Evolutionary conservation across 352 stramenopile species (phyloP), one percentile per base, ranked within the genome.

Genomic region (Globisporangium paddicum): DNA sequence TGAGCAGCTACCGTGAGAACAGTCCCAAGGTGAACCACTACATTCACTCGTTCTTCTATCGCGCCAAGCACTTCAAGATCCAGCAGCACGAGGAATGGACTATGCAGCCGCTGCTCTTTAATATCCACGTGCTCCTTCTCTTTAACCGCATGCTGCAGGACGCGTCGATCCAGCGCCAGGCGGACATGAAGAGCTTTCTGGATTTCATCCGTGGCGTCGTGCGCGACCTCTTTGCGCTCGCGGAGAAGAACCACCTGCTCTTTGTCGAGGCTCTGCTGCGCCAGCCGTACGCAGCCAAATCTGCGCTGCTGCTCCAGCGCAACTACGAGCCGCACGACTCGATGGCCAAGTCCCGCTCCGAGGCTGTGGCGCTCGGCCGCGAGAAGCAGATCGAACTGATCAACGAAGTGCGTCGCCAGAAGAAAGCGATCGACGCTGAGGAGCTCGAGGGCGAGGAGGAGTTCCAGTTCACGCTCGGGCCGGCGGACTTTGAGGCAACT

Each of bases 71-170:
- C 57, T 95, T 95, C 59, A 69, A 82, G 57, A 83, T 95, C 62
- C 71, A 82, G 37, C 66, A 78, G 51, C 73, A 86, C 50, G 77
- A 94, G 25, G 66, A 88, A 19, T 89, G 75, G 72, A 93, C 86
- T 18, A 86, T 92, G 80, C 82, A 96, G 40, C 86, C 86, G 21
- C 86, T 96, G 63, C 65, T 96, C 2, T 96, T 88, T 62, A 91
- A 92, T 58, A 90, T 96, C 32, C 82, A 86, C 59, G 75, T 89
- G 38, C 65, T 94, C 16, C 53, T 89, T 41, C 56, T 90, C 5
- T 96, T 96, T 65, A 86, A 96, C 62, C 77, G 71, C 58, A 87
- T 96, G 69, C 77, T 96, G n/a, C 81, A 94, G 69, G 86, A 96
- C 44, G 18, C 77, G 4, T 62, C 73, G 18, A 89, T 94, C 34